Evolutionary conservation across 345 rosid genomes (phyloP).

Genomic region (Hibiscus mutabilis): DNA sequence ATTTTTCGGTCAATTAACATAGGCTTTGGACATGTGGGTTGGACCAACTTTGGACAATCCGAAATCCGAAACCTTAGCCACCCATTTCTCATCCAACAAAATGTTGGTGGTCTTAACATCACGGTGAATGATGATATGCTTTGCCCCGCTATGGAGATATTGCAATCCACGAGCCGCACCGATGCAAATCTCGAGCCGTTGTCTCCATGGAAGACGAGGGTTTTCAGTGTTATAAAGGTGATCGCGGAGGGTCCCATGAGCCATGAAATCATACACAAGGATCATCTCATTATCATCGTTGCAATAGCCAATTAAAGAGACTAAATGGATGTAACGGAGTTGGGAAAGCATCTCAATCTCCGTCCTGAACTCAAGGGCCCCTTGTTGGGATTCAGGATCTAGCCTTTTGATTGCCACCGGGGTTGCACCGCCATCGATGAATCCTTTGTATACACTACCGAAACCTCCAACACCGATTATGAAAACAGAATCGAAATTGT

Average conservation of each 20-base stretch:
- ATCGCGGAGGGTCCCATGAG: not conserved
- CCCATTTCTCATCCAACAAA: not conserved
- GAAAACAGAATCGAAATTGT: not conserved
- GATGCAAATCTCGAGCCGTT: not conserved
- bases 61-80: not conserved
- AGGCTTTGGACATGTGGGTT: not conserved
- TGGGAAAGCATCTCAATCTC: constrained; percentile 4
- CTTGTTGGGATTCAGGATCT: not conserved
- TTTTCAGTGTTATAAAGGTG: not conserved
- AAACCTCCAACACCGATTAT: constrained; percentile 1
- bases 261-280: constrained; percentile 3
- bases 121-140: not conserved
- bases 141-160: constrained; percentile 1
- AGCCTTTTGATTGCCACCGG: constrained; percentile 1
- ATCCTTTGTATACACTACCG: not conserved
- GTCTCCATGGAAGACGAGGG: not conserved
- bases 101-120: constrained; percentile 4
- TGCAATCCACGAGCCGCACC: constrained; percentile 6
- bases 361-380: constrained; percentile 1
- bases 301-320: not conserved
- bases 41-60: constrained; percentile 2
- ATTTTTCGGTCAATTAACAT: constrained; percentile 1
- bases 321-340: constrained; percentile 4
- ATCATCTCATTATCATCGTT: constrained; percentile 2
- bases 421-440: not conserved